Base-by-base conservation (phyloP, 225 moss, liverwort and hornwort genomes). In the Pseudoscleropodium purum region DNA sequence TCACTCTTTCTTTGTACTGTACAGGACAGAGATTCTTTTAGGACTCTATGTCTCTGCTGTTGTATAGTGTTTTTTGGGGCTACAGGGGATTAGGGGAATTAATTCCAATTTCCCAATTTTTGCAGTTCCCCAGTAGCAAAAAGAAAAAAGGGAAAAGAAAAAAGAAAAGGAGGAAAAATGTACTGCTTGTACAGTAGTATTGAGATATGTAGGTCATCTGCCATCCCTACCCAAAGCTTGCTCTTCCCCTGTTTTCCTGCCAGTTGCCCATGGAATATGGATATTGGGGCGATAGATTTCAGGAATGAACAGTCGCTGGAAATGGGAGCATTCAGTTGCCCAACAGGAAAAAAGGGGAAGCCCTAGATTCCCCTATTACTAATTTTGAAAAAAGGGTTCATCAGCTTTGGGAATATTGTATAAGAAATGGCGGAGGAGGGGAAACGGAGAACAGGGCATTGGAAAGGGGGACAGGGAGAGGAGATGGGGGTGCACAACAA, bases 291-390 rank as follows among this genome's bases (percentile, higher is more conserved):
- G 8, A 67, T 52, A 62, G 91, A 89, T 91, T 89, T 86, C 41
- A 68, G 86, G 86, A 88, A 57, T 49, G 52, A 74, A 70, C 34
- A 76, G 72, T 14, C 5, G 23, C 41, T 29, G 59, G 61, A 65
- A 74, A 73, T 73, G 73, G 73, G 74, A 37, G 65, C 47, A 45
- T 20, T 20, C 52, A 20, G 47, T 51, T 39, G 62, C 20, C 41
- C 79, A 84, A 54, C 72, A 41, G 62, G 66, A 61, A 82, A 76
- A 76, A 81, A 36, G 5, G 29, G 72, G 19, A 5, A 21, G 36
- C 89, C 85, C 82, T 63, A 86, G 82, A 89, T 91, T 86, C 91
- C 91, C 86, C 49, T 51, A 10, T 81, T 85, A 30, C 91, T 83
- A 86, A 91, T 76, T 66, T 86, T 67, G 51, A 51, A 63, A 82